These are phyloP conservation scores for Xylaria sp. DNA, from an alignment of 2,329 filamentous ascomycete genomes.

Conservation along the genomic window DNA sequence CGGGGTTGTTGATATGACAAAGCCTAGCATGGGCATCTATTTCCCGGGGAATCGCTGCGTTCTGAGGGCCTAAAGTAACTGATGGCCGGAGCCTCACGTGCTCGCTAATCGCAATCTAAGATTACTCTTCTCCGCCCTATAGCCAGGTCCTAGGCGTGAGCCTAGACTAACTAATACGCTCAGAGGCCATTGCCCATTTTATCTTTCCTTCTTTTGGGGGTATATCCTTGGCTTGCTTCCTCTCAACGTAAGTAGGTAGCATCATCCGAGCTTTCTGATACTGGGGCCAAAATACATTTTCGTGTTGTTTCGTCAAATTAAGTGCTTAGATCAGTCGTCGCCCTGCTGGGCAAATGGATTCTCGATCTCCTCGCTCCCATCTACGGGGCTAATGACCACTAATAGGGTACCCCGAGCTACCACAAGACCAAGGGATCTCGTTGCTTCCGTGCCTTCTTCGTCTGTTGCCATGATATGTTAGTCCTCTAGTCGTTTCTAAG, in stretches of 20 bases:
- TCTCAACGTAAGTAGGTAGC: background rate
- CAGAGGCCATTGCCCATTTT: background rate
- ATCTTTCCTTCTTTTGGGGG: conserved; percentile 11
- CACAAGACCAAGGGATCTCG: conserved; percentile 83
- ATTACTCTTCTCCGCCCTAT: background rate
- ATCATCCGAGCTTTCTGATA: conserved; percentile 1
- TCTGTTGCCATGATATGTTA: conserved; percentile 65
- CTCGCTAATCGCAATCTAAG: conserved; percentile 10
- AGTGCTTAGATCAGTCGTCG: conserved; percentile 61
- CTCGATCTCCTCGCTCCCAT: conserved; percentile 94
- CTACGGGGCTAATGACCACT: conserved; percentile 90
- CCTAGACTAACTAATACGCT: background rate
- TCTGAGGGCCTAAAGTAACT: background rate
- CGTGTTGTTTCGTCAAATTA: conserved; percentile 5
- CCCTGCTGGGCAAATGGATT: conserved; percentile 89
- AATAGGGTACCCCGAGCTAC: conserved; percentile 93
- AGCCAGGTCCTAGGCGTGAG: background rate
- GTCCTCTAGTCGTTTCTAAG: background rate
- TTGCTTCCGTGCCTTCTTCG: conserved; percentile 89
- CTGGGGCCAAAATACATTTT: background rate
- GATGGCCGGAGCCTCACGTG: background rate
- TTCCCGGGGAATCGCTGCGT: background rate
- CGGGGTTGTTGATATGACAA: background rate
- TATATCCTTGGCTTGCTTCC: conserved; percentile 12
- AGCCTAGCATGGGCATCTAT: background rate